Evolutionary conservation across 2,329 filamentous ascomycete genomes (phyloP).

Genomic region (Neocatenulostroma microsporum): DNA sequence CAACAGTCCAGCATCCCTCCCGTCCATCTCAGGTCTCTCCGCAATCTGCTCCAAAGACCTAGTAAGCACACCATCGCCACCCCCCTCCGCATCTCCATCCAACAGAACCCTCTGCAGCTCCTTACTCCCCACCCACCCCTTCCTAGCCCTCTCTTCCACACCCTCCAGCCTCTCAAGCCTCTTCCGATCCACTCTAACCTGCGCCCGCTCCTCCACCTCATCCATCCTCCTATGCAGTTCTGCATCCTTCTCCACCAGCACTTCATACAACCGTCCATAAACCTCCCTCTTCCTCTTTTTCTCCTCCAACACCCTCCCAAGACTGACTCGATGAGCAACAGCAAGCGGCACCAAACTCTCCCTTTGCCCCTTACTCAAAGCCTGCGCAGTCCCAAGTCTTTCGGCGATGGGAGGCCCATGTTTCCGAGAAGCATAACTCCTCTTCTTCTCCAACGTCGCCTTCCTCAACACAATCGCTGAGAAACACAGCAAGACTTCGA

Average conservation of each 20-base stretch:
- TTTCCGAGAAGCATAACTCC: slow-evolving; percentile 17
- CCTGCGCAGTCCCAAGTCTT: slow-evolving; percentile 41
- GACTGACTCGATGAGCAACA: slow-evolving; percentile 62
- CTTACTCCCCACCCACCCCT: slow-evolving; percentile 72
- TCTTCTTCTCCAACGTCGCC: slow-evolving; percentile 41
- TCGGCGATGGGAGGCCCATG: slow-evolving; percentile 37
- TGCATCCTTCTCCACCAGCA: slow-evolving; percentile 34
- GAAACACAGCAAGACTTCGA: slow-evolving; percentile 76
- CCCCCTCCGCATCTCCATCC: slow-evolving; percentile 53
- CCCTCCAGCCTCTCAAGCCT: slow-evolving; percentile 20
- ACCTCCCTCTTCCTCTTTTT: slow-evolving; percentile 53
- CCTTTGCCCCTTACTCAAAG: slow-evolving; percentile 26
- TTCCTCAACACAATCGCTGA: slow-evolving; percentile 76
- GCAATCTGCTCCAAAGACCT: slow-evolving; percentile 62
- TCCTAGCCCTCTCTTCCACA: slow-evolving; percentile 54
- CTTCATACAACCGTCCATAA: slow-evolving; percentile 56
- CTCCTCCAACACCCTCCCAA: slow-evolving; percentile 51
- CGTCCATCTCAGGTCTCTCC: slow-evolving; percentile 50
- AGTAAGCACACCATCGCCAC: slow-evolving; percentile 55
- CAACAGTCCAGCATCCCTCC: slow-evolving; percentile 48
- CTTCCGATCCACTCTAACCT: slow-evolving; percentile 14
- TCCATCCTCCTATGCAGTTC: slow-evolving; percentile 48
- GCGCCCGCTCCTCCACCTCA: slow-evolving; percentile 19
- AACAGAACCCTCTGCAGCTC: slow-evolving; percentile 66
- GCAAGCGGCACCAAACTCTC: slow-evolving; percentile 55